Conservation (phyloP, 257 asterid genomes). For the Fraxinus anomala region DNA sequence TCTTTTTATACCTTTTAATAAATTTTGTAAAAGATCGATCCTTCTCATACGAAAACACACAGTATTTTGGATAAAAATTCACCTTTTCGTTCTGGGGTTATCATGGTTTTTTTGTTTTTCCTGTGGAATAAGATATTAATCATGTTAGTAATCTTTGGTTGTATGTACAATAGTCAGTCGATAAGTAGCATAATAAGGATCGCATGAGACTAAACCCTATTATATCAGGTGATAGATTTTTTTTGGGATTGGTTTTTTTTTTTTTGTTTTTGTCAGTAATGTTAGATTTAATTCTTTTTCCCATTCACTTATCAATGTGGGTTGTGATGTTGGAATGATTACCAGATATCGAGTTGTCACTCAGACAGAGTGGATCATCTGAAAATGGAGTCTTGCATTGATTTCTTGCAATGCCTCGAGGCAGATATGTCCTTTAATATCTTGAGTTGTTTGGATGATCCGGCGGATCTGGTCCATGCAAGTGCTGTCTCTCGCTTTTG, state of each 20-base stretch:
- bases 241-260: not conserved
- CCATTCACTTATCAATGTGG: slow-evolving; percentile 11
- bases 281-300: not conserved
- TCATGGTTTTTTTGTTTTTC: not conserved
- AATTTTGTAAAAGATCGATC: not conserved
- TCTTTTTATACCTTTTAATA: not conserved
- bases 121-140: not conserved
- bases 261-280: not conserved
- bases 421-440: slow-evolving; percentile 46
- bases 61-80: not conserved
- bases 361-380: slow-evolving; percentile 25
- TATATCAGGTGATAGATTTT: not conserved
- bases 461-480: slow-evolving; percentile 64
- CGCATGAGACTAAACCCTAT: not conserved
- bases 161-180: not conserved
- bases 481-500: slow-evolving; percentile 59
- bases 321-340: slow-evolving; percentile 18
- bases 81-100: not conserved
- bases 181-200: not conserved
- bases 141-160: not conserved
- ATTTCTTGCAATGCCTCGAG: slow-evolving; percentile 56
- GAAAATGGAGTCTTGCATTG: slow-evolving; percentile 40
- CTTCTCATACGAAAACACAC: not conserved
- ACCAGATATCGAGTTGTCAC: not conserved
- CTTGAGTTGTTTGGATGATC: slow-evolving; percentile 63